These are phyloP conservation scores for Fusarium gaditjirri DNA, from an alignment of 2,329 filamentous ascomycete genomes.

Conservation along the genomic window DNA sequence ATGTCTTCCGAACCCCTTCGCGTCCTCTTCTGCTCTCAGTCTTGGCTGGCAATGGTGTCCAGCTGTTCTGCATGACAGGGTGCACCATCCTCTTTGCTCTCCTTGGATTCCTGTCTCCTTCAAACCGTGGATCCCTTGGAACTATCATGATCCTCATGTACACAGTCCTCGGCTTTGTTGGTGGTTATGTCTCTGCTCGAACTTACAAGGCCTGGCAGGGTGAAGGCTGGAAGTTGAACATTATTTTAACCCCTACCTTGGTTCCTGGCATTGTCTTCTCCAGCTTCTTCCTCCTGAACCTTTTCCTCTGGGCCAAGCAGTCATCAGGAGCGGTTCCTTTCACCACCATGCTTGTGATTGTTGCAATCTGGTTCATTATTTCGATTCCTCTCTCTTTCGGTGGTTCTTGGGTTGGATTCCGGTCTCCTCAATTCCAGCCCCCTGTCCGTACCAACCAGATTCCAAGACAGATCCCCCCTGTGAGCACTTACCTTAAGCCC, in stretches of 20 bases:
- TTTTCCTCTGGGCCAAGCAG: constrained; percentile 94
- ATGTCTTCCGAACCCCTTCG: constrained; percentile 91
- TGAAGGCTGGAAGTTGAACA: constrained; percentile 94
- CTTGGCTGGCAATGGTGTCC: constrained; percentile 90
- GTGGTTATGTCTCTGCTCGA: constrained; percentile 88
- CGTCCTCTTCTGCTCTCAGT: constrained; percentile 87
- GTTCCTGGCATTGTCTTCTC: constrained; percentile 88
- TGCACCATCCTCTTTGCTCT: constrained; percentile 94
- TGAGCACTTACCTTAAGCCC: constrained; percentile 83
- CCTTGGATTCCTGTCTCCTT: constrained; percentile 93
- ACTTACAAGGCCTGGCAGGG: constrained; percentile 96
- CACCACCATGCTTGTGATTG: constrained; percentile 93
- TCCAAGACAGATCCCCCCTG: constrained; percentile 91
- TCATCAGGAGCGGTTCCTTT: constrained; percentile 96
- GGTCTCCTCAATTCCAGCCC: constrained; percentile 73
- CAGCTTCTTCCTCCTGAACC: constrained; percentile 91
- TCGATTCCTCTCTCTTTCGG: constrained; percentile 90
- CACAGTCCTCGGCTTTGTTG: constrained; percentile 90
- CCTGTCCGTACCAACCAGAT: constrained; percentile 98
- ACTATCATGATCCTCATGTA: constrained; percentile 95
- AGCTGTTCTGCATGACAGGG: constrained; percentile 97
- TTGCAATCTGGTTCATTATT: constrained; percentile 96
- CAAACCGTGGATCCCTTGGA: constrained; percentile 91
- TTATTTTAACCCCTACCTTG: constrained; percentile 84
- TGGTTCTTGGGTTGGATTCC: constrained; percentile 95